These are phyloP conservation scores for Neocatenulostroma microsporum DNA, from an alignment of 2,329 filamentous ascomycete genomes.

Conservation along the genomic window DNA sequence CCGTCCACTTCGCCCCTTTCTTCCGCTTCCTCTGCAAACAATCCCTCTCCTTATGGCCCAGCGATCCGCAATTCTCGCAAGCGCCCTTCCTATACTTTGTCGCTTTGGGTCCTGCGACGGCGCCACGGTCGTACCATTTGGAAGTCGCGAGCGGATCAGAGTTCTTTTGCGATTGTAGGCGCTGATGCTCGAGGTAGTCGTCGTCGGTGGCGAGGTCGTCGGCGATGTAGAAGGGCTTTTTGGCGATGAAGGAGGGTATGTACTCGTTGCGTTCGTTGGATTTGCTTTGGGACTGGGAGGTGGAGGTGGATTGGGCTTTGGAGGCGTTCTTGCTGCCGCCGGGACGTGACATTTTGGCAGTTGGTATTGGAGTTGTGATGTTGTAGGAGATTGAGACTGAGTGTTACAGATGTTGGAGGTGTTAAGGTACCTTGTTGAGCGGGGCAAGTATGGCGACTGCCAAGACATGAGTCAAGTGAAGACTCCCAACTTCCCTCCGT, in stretches of 20 bases:
- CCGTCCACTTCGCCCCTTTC: slow-evolving; percentile 83
- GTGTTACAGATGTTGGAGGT: no score
- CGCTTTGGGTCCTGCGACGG: slow-evolving; percentile 70
- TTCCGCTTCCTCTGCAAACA: slow-evolving; percentile 84
- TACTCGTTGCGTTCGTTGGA: slow-evolving; percentile 93
- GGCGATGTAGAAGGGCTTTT: slow-evolving; percentile 91
- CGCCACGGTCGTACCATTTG: slow-evolving; percentile 92
- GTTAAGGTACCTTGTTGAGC: no score
- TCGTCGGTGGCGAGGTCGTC: slow-evolving; percentile 61
- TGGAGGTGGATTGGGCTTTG: slow-evolving; percentile 69
- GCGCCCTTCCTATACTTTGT: slow-evolving; percentile 98
- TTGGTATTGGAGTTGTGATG: background rate
- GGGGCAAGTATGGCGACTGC: no score
- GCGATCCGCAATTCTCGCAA: slow-evolving; percentile 95
- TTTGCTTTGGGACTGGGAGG: slow-evolving; percentile 14
- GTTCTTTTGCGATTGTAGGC: slow-evolving; percentile 63
- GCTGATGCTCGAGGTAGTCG: slow-evolving; percentile 96
- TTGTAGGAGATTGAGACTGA: no score
- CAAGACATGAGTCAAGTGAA: no score
- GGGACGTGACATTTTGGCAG: slow-evolving; percentile 9
- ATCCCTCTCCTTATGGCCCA: slow-evolving; percentile 94
- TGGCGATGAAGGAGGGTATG: slow-evolving; percentile 96
- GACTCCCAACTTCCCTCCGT: no score
- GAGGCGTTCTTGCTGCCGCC: slow-evolving; percentile 9
- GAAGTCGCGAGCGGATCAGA: slow-evolving; percentile 52